Conservation (phyloP, 352 stramenopile species). For the Thalassiosira hispida region DNA sequence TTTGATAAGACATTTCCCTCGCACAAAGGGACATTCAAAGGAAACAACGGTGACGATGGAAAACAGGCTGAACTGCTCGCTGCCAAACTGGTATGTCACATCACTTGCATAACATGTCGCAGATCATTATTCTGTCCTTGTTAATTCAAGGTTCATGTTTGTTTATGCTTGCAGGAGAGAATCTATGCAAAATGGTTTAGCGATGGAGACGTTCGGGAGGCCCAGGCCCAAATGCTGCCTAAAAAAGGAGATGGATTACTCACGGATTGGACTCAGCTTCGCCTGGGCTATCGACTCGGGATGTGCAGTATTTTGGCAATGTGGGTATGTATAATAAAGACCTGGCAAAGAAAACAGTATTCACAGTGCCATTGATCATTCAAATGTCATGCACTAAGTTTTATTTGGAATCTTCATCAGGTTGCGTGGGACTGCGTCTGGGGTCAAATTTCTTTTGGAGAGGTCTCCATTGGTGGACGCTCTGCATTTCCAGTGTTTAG, state of each 20-base stretch:
- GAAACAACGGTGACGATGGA: slow-evolving; percentile 75
- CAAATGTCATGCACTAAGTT: too few relatives aligned
- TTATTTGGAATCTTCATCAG: too few relatives aligned
- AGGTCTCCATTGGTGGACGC: slow-evolving; percentile 80
- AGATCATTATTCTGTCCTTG: not conserved
- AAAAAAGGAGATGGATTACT: slow-evolving; percentile 86
- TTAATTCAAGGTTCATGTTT: slow-evolving; percentile 29
- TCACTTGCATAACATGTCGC: not conserved
- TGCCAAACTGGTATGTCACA: slow-evolving; percentile 50
- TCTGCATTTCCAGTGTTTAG: slow-evolving; percentile 93
- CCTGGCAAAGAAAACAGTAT: too few relatives aligned
- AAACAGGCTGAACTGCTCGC: slow-evolving; percentile 68
- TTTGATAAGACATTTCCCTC: slow-evolving; percentile 89
- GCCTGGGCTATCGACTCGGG: slow-evolving; percentile 85
- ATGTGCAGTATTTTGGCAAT: slow-evolving; percentile 75
- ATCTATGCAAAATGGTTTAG: slow-evolving; percentile 86
- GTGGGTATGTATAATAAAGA: too few relatives aligned
- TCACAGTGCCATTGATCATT: too few relatives aligned
- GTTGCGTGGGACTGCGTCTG: slow-evolving; percentile 95
- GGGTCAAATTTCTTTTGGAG: slow-evolving; percentile 71
- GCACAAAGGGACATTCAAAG: slow-evolving; percentile 73
- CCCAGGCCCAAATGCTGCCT: slow-evolving; percentile 84
- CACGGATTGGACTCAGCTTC: slow-evolving; percentile 87
- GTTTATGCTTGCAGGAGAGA: slow-evolving; percentile 56
- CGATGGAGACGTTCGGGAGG: slow-evolving; percentile 81